These are phyloP conservation scores for Raffaelea arxii DNA, from an alignment of 2,329 filamentous ascomycete species.

Conservation along the genomic window DNA sequence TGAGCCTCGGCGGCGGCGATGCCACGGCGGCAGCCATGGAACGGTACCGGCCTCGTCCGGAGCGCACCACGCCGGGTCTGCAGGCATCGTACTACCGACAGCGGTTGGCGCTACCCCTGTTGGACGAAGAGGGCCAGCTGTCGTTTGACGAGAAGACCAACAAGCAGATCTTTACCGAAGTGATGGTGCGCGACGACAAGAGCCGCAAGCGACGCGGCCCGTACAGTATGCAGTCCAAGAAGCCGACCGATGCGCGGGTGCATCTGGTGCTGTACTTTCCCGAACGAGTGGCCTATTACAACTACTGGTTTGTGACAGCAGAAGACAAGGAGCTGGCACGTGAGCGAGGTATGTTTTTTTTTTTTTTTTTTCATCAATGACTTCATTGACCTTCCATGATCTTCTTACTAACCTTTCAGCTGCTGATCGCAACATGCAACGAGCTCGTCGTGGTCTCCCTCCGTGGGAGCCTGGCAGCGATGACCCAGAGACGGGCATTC, in stretches of 20 bases:
- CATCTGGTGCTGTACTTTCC: constrained; percentile 16
- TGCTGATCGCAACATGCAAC: constrained; percentile 13
- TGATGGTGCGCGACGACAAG: constrained; percentile 17
- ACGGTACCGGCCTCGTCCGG: constrained; percentile 12
- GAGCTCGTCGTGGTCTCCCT: constrained; percentile 12
- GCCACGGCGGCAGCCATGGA: constrained; percentile 5
- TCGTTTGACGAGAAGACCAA: constrained; percentile 12
- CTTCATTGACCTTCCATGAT: not conserved
- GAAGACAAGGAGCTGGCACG: constrained; percentile 15
- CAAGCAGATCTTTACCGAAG: constrained; percentile 15
- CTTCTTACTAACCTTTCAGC: not conserved
- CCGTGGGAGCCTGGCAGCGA: constrained; percentile 14
- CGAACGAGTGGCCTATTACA: constrained; percentile 14
- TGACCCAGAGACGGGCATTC: constrained; percentile 14
- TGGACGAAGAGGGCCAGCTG: constrained; percentile 12
- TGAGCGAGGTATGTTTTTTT: constrained; percentile 9
- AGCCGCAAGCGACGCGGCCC: constrained; percentile 10
- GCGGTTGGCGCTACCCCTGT: constrained; percentile 14
- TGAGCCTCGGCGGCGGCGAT: not conserved
- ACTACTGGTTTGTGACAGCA: constrained; percentile 16
- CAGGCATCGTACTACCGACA: constrained; percentile 16
- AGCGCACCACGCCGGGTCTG: constrained; percentile 14
- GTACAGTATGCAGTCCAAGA: not conserved
- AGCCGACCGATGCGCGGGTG: constrained; percentile 11
- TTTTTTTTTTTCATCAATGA: not conserved